These are phyloP conservation scores for Nemania serpens DNA, from an alignment of 2,329 filamentous ascomycete genomes.

Conservation along the genomic window DNA sequence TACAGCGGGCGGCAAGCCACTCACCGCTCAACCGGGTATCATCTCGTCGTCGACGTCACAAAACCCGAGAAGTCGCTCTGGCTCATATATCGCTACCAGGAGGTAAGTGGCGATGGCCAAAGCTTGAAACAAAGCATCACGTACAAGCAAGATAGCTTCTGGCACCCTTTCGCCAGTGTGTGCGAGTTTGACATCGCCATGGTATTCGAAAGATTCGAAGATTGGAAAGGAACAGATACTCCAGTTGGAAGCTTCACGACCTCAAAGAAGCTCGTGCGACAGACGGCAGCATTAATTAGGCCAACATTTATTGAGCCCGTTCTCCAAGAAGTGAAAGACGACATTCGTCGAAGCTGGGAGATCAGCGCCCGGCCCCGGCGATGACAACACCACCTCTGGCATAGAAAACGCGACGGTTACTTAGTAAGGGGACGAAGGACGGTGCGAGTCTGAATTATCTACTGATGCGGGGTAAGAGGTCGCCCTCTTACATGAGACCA, in stretches of 20 bases:
- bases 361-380: conserved; percentile 2
- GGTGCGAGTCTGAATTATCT: not conserved
- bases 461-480: conserved; percentile 1
- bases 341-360: conserved; percentile 27
- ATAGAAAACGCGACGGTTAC: not conserved
- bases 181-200: conserved; percentile 30
- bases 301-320: conserved; percentile 30
- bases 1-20: conserved; percentile 26
- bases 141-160: conserved; percentile 30
- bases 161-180: conserved; percentile 30
- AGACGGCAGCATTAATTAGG: conserved; percentile 24
- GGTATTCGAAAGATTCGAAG: conserved; percentile 28
- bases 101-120: conserved; percentile 18
- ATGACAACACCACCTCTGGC: not conserved
- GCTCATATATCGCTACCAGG: conserved; percentile 30
- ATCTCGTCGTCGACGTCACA: conserved; percentile 30
- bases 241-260: conserved; percentile 19
- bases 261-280: conserved; percentile 28
- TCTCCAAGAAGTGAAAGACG: conserved; percentile 26
- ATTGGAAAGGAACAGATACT: conserved; percentile 27
- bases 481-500: not conserved
- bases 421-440: not conserved
- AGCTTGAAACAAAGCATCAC: conserved; percentile 27
- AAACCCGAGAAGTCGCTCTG: conserved; percentile 31
- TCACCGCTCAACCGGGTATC: conserved; percentile 31